Evolutionary conservation across 164 flowering plant genomes (phyloP), one percentile per base, ranked within the genome.

Genomic region (Liriodendron chinense): DNA sequence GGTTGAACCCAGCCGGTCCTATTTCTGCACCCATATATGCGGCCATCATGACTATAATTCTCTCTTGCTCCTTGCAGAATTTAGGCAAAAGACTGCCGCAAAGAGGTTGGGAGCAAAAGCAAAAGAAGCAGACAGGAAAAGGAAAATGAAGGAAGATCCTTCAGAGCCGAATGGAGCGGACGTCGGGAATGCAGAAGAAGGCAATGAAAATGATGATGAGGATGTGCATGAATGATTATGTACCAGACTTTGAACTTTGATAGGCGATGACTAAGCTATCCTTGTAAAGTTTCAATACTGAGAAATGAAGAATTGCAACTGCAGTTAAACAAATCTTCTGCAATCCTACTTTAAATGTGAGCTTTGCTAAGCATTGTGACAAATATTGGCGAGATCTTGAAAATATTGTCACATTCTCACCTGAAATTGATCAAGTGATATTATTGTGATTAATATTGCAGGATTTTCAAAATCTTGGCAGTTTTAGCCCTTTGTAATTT

Each of bases 71-170:
- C 28, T 56, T 75, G 3, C 83, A 89, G 92, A 84, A 18, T 89
- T 85, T 48, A 86, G 84, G 81, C 72, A 59, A 74, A 88, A 84
- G 74, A 86, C 81, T 82, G 89, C 88, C 72, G 86, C 81, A 79
- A 89, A 88, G 79, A 88, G 80, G 73, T 84, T 81, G 2, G 87
- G 68, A 47, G 73, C 84, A 2, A 84, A 86, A 82, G 79, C 81
- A 68, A 87, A 77, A 57, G 85, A 75, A 72, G 77, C 66, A 71
- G 83, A 75, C 34, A 88, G 84, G 84, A 89, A 83, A 82, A 85
- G 80, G 74, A 87, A 85, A 75, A 26, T 65, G n/a, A 83, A 73
- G 76, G 83, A 82, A 26, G 83, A 78, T 72, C 47, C 84, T 22
- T 65, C 78, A 13, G 56, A 48, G 47, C 63, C 26, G 7, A 75